Evolutionary conservation across 2,329 filamentous ascomycete species (phyloP).

Genomic region (Beauveria asiatica): DNA sequence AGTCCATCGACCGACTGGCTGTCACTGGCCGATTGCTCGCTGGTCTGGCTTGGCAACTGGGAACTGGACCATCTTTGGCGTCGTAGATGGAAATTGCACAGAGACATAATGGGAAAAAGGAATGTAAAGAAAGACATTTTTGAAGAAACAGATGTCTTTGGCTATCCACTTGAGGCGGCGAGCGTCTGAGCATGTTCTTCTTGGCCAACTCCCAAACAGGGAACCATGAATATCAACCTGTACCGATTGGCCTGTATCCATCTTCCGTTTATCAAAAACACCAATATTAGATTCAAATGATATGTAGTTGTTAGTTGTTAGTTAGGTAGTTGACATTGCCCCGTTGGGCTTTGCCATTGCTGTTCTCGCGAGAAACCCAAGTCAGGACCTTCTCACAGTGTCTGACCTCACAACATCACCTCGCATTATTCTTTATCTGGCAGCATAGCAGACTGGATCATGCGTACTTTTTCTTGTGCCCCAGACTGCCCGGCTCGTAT

Average conservation of each 20-base stretch:
- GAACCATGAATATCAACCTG: background rate
- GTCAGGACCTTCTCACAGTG: background rate
- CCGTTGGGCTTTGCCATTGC: background rate
- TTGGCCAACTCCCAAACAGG: background rate
- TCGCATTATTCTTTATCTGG: background rate
- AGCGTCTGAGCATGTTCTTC: too few species aligned
- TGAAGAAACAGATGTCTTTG: too few species aligned
- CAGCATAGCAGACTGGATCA: background rate
- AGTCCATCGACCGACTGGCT: too few species aligned
- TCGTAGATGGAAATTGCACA: too few species aligned
- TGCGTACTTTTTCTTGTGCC: background rate
- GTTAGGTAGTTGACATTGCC: background rate
- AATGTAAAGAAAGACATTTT: too few species aligned
- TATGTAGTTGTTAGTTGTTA: background rate
- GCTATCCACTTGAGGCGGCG: too few species aligned
- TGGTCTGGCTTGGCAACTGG: too few species aligned
- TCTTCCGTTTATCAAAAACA: background rate
- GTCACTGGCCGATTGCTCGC: too few species aligned
- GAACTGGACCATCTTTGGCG: too few species aligned
- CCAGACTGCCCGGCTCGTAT: background rate
- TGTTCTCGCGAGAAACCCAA: background rate
- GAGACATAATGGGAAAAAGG: too few species aligned
- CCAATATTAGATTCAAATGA: background rate
- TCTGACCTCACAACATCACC: background rate
- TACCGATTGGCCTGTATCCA: background rate